These are phyloP conservation scores for Epichloe festucae DNA, from an alignment of 2,329 filamentous ascomycete species.

Conservation along the genomic window DNA sequence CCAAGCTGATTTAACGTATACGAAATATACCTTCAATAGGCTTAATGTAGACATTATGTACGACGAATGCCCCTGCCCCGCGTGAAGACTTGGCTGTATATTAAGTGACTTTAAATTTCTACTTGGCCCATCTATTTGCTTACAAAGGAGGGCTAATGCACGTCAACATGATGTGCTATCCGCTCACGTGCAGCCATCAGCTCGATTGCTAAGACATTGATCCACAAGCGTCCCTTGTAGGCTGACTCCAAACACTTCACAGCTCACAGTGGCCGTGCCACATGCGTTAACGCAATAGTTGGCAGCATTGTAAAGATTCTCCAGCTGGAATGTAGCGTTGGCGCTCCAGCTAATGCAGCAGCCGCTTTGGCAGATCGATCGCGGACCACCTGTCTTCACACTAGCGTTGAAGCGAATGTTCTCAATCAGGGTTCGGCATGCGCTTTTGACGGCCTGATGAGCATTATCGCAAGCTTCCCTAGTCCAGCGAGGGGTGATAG, in stretches of 20 bases:
- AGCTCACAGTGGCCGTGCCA: conserved; percentile 1
- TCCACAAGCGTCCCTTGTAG: conserved; percentile 1
- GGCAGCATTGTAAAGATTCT: conserved; percentile 1
- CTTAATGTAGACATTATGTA: no score
- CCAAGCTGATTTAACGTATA: no score
- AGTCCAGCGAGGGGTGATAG: neutral
- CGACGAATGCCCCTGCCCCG: no score
- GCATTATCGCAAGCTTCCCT: neutral
- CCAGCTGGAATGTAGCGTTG: conserved; percentile 2
- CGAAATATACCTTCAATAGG: no score
- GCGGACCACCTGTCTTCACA: conserved; percentile 1
- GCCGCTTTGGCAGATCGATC: conserved; percentile 1
- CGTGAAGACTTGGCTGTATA: no score
- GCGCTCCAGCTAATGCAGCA: conserved; percentile 6
- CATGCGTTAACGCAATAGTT: neutral
- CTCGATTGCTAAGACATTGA: conserved; percentile 5
- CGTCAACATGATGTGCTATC: neutral
- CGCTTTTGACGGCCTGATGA: neutral
- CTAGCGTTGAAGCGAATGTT: conserved; percentile 2
- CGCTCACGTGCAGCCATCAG: conserved; percentile 1
- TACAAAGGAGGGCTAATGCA: no score
- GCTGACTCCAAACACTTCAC: neutral
- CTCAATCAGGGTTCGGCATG: neutral
- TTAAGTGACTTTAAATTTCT: no score
- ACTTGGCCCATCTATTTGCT: no score